Conservation (phyloP, 768 basidiomycete genomes). For the Lactarius deliciosus region DNA sequence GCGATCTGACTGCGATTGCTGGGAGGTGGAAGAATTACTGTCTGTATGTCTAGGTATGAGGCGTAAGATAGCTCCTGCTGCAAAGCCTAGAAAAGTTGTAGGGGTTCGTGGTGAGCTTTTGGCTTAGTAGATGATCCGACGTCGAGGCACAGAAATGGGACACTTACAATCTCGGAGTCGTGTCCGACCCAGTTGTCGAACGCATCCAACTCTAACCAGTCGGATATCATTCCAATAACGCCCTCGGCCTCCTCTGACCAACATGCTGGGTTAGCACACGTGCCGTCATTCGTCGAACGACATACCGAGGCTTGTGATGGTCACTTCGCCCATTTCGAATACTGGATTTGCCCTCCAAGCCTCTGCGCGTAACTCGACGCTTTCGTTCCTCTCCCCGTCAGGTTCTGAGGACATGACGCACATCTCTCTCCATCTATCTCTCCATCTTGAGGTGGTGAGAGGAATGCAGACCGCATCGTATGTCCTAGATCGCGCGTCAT, state of each 20-base stretch:
- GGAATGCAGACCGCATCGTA: slow-evolving; percentile 80
- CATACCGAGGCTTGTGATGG: slow-evolving; percentile 83
- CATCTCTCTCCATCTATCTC: slow-evolving; percentile 83
- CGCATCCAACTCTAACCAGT: slow-evolving; percentile 95
- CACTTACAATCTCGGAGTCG: slow-evolving; percentile 89
- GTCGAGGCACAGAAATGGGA: slow-evolving; percentile 11
- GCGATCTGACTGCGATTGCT: slow-evolving; percentile 79
- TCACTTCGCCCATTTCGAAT: slow-evolving; percentile 83
- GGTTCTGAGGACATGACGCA: slow-evolving; percentile 65
- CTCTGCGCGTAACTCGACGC: slow-evolving; percentile 69
- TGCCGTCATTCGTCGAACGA: slow-evolving; percentile 27
- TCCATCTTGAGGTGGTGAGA: slow-evolving; percentile 89
- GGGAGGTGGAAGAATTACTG: slow-evolving; percentile 87
- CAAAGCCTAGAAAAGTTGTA: slow-evolving; percentile 60
- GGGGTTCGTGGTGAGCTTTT: slow-evolving; percentile 9
- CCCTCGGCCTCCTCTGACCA: slow-evolving; percentile 68
- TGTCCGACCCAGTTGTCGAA: slow-evolving; percentile 92
- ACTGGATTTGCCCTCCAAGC: slow-evolving; percentile 81
- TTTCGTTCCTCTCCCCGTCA: slow-evolving; percentile 40
- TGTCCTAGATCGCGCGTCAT: slow-evolving; percentile 58
- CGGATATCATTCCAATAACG: slow-evolving; percentile 75
- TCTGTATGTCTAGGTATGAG: slow-evolving; percentile 83
- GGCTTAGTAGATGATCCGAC: background rate
- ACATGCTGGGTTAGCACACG: background rate
- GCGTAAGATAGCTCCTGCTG: slow-evolving; percentile 92